Evolutionary conservation across 495 filamentous ascomycete genomes (phyloP), one percentile per base, ranked within the genome.

Genomic region (Annulohypoxylon nitens): DNA sequence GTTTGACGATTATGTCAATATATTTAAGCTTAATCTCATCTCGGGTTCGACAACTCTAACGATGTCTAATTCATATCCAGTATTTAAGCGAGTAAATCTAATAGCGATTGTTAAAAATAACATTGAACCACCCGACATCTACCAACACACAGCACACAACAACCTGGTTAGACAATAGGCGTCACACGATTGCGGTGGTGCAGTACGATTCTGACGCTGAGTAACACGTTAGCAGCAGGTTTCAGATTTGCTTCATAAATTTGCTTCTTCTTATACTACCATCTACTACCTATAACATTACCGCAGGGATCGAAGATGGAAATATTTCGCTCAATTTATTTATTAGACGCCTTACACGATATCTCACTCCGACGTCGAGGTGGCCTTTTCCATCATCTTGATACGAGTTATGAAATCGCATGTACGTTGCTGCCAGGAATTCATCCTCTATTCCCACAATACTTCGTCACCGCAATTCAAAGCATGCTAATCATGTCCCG

Each of bases 201-300:
- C 16, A 23, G 60, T 50, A 33, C 26, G 25, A 50, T 63, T 23
- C 60, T 63, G 25, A 50, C 48, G 60, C 60, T 16, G 60, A 63
- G 30, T 25, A 36, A 48, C 43, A 50, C 37, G 43, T 63, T 50
- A 23, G 43, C 26, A n/a, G 43, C 14, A 60, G 51, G 67, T 70
- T 70, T 70, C 67, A 70, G 59, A 55, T 70, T 36, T 70, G 67
- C 67, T 70, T 70, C 67, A 70, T 33, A 18, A 59, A 53, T 53
- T 50, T 26, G 26, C 23, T 23, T 30, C 51, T 16, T 55, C 33
- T 10, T 12, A 51, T 26, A 51, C 30, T 50, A 7, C 30, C 37
- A 36, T 36, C 8, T 39, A 39, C 9, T 39, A 39, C 30, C 30
- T 30, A 30, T 6, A 30, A 30, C 3, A 30, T 20, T 12, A 33